Percentiles rank a stretch among this genome's conserved stretches.
Conservation (phyloP, 306 rosid genomes). For the Castanospermum australe region DNA sequence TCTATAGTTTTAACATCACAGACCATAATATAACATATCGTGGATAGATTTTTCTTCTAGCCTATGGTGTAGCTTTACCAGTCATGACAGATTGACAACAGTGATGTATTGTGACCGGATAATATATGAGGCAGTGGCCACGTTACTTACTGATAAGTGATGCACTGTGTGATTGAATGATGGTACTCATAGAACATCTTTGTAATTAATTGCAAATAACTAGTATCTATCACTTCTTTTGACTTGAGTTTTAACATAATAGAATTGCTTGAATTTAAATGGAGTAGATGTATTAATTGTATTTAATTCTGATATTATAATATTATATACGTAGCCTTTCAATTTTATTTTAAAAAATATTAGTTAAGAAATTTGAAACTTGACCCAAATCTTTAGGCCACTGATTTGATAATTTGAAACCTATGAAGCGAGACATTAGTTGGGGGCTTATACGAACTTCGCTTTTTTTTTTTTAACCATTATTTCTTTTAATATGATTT, state of each 20-base stretch:
- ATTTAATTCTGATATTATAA: neutral
- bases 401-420: constrained; percentile 1
- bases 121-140: neutral
- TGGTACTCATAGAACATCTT: neutral
- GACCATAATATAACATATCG: neutral
- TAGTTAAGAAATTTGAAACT: neutral
- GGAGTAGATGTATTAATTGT: neutral
- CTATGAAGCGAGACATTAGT: neutral
- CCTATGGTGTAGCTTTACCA: neutral
- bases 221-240: neutral
- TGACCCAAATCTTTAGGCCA: neutral
- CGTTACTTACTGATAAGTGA: neutral
- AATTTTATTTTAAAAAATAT: neutral
- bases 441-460: neutral
- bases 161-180: neutral
- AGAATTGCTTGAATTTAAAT: constrained; percentile 7
- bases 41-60: neutral
- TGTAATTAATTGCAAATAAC: neutral
- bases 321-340: neutral
- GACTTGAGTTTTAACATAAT: no score
- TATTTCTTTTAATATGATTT: neutral
- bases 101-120: neutral
- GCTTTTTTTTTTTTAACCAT: neutral
- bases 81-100: constrained; percentile 10
- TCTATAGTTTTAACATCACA: neutral